Evolutionary conservation across 345 rosid species (phyloP).

Genomic region (Carallia pectinifolia): DNA sequence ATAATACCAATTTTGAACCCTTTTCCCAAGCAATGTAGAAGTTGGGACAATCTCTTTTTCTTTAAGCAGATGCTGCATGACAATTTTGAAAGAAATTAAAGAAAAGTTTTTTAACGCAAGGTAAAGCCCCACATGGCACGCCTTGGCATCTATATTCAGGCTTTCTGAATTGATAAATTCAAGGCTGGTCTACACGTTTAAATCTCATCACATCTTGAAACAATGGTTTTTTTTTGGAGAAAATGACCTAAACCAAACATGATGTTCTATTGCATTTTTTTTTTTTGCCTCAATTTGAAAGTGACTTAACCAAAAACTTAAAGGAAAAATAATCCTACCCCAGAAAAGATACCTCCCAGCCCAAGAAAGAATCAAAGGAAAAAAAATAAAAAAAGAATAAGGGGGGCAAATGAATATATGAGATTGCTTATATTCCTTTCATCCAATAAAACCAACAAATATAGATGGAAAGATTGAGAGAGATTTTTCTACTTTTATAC

Average conservation of each 20-base stretch:
- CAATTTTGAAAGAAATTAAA: constrained; percentile 19
- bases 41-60: constrained; percentile 16
- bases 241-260: constrained; percentile 45
- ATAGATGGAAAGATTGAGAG: too few species aligned
- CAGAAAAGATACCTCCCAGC: not conserved
- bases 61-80: constrained; percentile 8
- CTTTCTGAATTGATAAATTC: not conserved
- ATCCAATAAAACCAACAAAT: not conserved
- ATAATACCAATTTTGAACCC: constrained; percentile 10
- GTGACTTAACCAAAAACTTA: constrained; percentile 26
- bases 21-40: constrained; percentile 7
- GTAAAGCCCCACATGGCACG: constrained; percentile 22
- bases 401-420: not conserved
- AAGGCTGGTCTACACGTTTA: constrained; percentile 1
- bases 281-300: constrained; percentile 14
- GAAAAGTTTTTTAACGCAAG: constrained; percentile 18
- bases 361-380: constrained; percentile 2
- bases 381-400: not conserved
- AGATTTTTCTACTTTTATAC: too few species aligned
- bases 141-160: not conserved
- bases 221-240: constrained; percentile 8
- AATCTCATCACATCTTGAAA: constrained; percentile 2
- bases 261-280: constrained; percentile 3
- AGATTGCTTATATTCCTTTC: constrained; percentile 6
- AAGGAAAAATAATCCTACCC: constrained; percentile 19